Conservation (phyloP, 164 flowering plant genomes). For the Malania oleifera region DNA sequence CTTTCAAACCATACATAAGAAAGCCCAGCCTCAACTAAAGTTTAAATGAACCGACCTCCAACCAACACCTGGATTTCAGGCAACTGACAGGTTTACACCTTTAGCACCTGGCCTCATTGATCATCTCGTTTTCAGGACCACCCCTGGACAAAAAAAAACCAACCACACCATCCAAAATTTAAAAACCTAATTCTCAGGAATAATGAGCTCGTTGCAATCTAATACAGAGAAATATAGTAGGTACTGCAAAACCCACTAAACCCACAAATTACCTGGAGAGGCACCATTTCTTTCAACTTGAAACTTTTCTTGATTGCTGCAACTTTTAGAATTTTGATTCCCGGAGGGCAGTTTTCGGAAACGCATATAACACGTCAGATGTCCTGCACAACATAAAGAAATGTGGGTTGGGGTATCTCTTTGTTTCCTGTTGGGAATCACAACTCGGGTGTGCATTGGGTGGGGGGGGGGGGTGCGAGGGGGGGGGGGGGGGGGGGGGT, state of each 20-base stretch:
- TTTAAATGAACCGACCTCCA: too few relatives aligned
- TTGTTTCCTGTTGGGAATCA: too few relatives aligned
- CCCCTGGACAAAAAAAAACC: slow-evolving; percentile 40
- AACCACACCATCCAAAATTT: too few relatives aligned
- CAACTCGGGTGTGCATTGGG: too few relatives aligned
- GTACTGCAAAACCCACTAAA: too few relatives aligned
- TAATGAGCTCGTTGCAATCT: background rate
- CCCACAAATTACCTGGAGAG: slow-evolving; percentile 65
- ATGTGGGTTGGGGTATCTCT: too few relatives aligned
- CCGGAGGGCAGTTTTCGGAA: slow-evolving; percentile 91
- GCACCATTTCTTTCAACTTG: slow-evolving; percentile 89
- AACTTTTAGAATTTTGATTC: slow-evolving; percentile 88
- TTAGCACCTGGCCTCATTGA: slow-evolving; percentile 55
- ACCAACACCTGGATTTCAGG: too few relatives aligned
- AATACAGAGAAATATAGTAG: background rate
- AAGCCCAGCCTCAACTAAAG: too few relatives aligned
- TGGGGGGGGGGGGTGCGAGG: too few relatives aligned
- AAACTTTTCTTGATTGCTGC: slow-evolving; percentile 90
- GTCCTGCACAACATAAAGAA: background rate
- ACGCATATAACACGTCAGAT: slow-evolving; percentile 39
- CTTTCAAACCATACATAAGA: background rate
- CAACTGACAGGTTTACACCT: too few relatives aligned
- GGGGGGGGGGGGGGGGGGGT: too few relatives aligned
- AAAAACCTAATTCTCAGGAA: too few relatives aligned
- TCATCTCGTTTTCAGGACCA: slow-evolving; percentile 80